Evolutionary conservation across 345 rosid species (phyloP), one percentile per base, ranked within the genome.

Genomic region (Salix caprea): DNA sequence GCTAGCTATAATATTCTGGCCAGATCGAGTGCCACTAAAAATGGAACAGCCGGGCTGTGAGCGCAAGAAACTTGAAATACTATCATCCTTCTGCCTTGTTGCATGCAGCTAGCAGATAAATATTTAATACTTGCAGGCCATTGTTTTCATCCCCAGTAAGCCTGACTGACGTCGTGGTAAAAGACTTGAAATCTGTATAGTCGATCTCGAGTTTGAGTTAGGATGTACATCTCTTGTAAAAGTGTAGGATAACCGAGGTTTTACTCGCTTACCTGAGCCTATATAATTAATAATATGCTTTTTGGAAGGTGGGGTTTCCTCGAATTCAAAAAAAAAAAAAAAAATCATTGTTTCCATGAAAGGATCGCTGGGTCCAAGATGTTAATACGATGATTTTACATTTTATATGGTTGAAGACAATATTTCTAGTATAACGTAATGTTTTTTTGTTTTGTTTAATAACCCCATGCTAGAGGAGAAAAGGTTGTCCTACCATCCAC

Each of bases 271-370:
- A 30, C 32, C 32, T 30, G 32, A 0, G 0, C 3, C 32, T 30
- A 30, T 30, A n/a, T n/a, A n/a, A n/a, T n/a, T n/a, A 30, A 30
- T 2, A 30, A 0, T 30, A 30, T 30, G 3, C 0, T 30, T 28
- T 2, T 0, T 4, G 0, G 0, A 30, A 0, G 3, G 4, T 30
- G 32, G 2, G 0, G 4, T 30, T 30, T 30, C 0, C 4, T 30
- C 4, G 3, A 30, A 30, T 30, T 2, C 30, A 28, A 28, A 28
- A 28, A 28, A 28, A 30, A 26, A 30, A 30, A 30, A 30, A 30
- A 30, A 6, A 19, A 11, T 0, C 60, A 19, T 19, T 19, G 60
- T 23, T 19, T 3, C 60, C 24, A 6, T 52, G 60, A 52, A 52
- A 52, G 60, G 1, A 52, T 52, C 4, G 60, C 2, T 19, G 11